Percentiles rank a stretch among this genome's conserved stretches.
Conservation (phyloP, 208 protist species). For the Lotmaria passim region DNA sequence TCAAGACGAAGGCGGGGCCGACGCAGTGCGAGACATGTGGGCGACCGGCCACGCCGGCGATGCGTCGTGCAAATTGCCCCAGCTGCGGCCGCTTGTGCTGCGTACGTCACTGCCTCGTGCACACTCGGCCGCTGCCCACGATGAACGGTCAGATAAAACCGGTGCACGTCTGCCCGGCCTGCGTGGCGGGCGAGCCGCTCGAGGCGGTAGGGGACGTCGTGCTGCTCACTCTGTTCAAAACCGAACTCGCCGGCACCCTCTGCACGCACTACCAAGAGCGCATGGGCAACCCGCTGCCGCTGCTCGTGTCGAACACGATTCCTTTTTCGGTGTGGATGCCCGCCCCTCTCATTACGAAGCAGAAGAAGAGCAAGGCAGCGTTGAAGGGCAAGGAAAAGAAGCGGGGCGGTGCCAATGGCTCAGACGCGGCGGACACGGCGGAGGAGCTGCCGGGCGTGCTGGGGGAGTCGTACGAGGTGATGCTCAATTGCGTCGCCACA, state of each 20-base stretch:
- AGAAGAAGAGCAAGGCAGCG: background rate
- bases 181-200: constrained; percentile 57
- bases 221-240: constrained; percentile 62
- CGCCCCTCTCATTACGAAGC: constrained; percentile 14
- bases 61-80: constrained; percentile 70
- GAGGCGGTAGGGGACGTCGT: constrained; percentile 78
- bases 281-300: constrained; percentile 66
- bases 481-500: constrained; percentile 15
- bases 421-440: background rate
- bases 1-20: constrained; percentile 23
- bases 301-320: constrained; percentile 36
- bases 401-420: background rate
- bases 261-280: constrained; percentile 56
- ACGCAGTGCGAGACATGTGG: constrained; percentile 37
- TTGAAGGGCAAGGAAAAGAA: background rate
- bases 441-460: constrained; percentile 19
- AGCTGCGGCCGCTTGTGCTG: constrained; percentile 75
- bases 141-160: constrained; percentile 28
- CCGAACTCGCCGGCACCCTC: constrained; percentile 68
- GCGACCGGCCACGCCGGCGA: constrained; percentile 30
- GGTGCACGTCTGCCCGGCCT: constrained; percentile 56
- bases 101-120: constrained; percentile 52
- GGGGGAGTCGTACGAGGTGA: constrained; percentile 35
- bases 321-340: constrained; percentile 33
- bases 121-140: constrained; percentile 61